Evolutionary conservation across 495 filamentous ascomycete species (phyloP).

Genomic region (Hypoxylon fuscum): DNA sequence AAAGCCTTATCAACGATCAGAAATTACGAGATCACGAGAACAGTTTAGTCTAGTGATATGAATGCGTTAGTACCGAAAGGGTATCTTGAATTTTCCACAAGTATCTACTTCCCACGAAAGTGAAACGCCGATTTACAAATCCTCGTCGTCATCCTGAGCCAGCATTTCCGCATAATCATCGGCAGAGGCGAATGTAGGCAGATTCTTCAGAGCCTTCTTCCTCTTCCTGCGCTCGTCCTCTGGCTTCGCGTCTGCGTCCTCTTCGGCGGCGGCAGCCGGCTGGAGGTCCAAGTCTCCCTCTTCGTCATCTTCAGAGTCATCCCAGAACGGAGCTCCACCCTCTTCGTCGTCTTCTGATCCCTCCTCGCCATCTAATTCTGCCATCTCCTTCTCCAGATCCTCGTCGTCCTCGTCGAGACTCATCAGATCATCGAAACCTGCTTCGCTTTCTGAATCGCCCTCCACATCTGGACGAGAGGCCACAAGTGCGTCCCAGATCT

Average conservation of each 20-base stretch:
- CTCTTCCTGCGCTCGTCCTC: slow-evolving; percentile 64
- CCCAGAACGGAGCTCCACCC: slow-evolving; percentile 52
- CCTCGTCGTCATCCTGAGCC: slow-evolving; percentile 68
- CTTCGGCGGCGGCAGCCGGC: slow-evolving; percentile 28
- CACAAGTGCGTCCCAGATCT: slow-evolving; percentile 95
- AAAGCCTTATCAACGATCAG: no score
- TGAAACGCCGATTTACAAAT: slow-evolving; percentile 3
- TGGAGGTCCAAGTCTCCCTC: slow-evolving; percentile 48
- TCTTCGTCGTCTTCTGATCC: slow-evolving; percentile 53
- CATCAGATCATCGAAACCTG: slow-evolving; percentile 53
- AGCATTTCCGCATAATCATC: slow-evolving; percentile 94
- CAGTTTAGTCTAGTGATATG: background rate
- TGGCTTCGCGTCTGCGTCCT: slow-evolving; percentile 44
- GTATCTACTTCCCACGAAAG: no score
- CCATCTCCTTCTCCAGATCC: slow-evolving; percentile 62
- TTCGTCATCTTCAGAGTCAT: slow-evolving; percentile 58
- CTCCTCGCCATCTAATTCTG: slow-evolving; percentile 58
- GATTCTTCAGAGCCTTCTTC: slow-evolving; percentile 81
- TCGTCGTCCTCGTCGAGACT: slow-evolving; percentile 56
- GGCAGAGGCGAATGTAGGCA: slow-evolving; percentile 90
- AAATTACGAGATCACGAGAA: slow-evolving; percentile 3
- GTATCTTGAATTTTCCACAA: slow-evolving; percentile 30
- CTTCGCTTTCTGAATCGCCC: slow-evolving; percentile 68
- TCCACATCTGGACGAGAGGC: slow-evolving; percentile 80
- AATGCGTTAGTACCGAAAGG: slow-evolving; percentile 14